Conservation (phyloP, 495 filamentous ascomycete species). For the Penicillium manginii region DNA sequence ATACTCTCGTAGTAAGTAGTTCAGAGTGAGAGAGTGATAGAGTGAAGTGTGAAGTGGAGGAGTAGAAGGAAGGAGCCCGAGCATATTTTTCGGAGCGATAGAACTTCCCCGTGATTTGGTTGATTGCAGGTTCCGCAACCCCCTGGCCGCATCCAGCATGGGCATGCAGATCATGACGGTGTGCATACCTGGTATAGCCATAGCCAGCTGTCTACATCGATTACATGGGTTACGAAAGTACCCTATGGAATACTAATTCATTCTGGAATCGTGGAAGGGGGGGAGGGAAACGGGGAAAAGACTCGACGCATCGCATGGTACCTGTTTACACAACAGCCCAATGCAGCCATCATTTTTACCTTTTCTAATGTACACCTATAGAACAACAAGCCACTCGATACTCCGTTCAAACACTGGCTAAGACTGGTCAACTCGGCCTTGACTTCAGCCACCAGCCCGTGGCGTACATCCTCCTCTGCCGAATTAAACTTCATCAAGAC, state of each 20-base stretch:
- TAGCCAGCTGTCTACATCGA: too few species aligned
- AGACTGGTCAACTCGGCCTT: too few species aligned
- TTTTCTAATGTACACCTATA: neutral
- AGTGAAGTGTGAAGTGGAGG: neutral
- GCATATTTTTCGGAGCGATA: conserved; percentile 16
- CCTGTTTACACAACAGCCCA: neutral
- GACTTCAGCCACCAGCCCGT: conserved; percentile 12
- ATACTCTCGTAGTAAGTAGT: too few species aligned
- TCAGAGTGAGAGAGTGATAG: neutral
- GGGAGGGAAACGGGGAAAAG: too few species aligned
- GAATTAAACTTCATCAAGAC: conserved; percentile 33
- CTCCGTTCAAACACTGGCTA: neutral
- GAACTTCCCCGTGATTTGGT: conserved; percentile 20
- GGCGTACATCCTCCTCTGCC: conserved; percentile 10
- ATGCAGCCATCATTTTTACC: neutral
- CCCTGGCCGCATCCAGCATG: conserved; percentile 33
- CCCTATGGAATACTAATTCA: too few species aligned
- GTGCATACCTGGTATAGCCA: conserved; percentile 14
- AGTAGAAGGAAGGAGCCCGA: conserved; percentile 18
- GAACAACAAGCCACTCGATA: neutral
- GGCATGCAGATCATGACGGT: conserved; percentile 38
- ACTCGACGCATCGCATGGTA: neutral
- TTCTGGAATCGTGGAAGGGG: too few species aligned
- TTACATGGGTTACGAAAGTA: neutral
- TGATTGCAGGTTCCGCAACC: conserved; percentile 10